These are phyloP conservation scores for Amanita fuliginea DNA, from an alignment of 768 basidiomycete genomes.

Conservation along the genomic window DNA sequence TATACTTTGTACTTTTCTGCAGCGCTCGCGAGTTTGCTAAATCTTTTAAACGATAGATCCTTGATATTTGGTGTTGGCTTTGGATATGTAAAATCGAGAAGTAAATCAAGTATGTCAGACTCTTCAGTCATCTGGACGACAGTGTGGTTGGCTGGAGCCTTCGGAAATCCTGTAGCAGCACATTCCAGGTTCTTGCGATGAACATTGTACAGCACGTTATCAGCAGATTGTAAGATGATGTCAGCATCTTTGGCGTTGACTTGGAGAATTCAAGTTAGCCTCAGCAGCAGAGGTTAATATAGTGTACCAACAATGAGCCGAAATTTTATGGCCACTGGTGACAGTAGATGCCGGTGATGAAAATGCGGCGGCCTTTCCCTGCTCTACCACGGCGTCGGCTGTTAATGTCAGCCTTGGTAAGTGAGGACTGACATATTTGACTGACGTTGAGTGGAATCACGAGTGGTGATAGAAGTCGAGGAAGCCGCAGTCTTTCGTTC, in stretches of 20 bases:
- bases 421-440: no score
- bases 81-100: constrained; percentile 10
- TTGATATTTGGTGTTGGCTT: not conserved
- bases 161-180: constrained; percentile 9
- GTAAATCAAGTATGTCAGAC: constrained; percentile 1
- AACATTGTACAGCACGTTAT: not conserved
- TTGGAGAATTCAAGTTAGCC: not conserved
- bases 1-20: constrained; percentile 3
- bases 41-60: not conserved
- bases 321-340: no score
- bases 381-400: no score
- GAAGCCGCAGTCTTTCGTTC: no score
- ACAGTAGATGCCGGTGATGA: no score
- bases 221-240: constrained; percentile 9
- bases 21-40: constrained; percentile 5
- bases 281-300: not conserved
- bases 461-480: no score
- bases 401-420: no score
- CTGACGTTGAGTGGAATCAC: no score
- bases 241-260: constrained; percentile 11
- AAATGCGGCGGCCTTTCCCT: no score
- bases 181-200: constrained; percentile 10
- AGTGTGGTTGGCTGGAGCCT: not conserved
- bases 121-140: constrained; percentile 6
- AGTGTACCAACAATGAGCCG: not conserved